These are phyloP conservation scores for Boletus sp. DNA, from an alignment of 768 basidiomycete species.

Conservation along the genomic window DNA sequence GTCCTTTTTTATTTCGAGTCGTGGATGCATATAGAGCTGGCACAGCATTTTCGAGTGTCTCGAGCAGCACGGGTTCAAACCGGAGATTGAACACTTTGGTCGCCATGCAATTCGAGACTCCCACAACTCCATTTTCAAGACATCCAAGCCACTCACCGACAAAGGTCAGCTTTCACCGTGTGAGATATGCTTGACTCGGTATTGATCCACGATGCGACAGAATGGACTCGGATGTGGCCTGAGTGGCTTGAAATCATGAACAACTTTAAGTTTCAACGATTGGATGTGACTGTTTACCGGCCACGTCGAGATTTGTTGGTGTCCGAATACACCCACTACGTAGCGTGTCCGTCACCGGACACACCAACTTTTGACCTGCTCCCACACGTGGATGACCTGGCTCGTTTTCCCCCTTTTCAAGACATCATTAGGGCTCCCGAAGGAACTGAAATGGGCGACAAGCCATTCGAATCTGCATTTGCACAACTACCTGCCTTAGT, in stretches of 20 bases:
- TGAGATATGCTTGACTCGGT: background rate
- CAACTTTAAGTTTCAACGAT: background rate
- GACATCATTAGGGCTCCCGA: no score
- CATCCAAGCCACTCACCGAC: background rate
- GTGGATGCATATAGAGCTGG: no score
- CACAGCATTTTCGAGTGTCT: slow-evolving; percentile 2
- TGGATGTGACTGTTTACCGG: background rate
- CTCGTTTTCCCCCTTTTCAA: no score
- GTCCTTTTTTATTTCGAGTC: background rate
- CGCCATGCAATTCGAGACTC: background rate
- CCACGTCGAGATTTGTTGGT: background rate
- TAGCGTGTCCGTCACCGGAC: background rate
- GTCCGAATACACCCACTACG: background rate
- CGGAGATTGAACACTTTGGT: background rate
- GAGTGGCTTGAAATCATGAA: background rate
- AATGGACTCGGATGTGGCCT: background rate
- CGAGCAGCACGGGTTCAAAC: background rate
- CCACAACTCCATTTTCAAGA: background rate
- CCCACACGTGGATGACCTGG: no score
- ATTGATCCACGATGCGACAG: background rate
- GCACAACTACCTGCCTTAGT: background rate
- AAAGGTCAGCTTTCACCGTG: background rate
- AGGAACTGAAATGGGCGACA: background rate
- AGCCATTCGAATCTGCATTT: slow-evolving; percentile 1
- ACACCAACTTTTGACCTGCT: background rate